These are phyloP conservation scores for Amylocarpus encephaloides DNA, from an alignment of 2,329 filamentous ascomycete genomes.

Conservation along the genomic window DNA sequence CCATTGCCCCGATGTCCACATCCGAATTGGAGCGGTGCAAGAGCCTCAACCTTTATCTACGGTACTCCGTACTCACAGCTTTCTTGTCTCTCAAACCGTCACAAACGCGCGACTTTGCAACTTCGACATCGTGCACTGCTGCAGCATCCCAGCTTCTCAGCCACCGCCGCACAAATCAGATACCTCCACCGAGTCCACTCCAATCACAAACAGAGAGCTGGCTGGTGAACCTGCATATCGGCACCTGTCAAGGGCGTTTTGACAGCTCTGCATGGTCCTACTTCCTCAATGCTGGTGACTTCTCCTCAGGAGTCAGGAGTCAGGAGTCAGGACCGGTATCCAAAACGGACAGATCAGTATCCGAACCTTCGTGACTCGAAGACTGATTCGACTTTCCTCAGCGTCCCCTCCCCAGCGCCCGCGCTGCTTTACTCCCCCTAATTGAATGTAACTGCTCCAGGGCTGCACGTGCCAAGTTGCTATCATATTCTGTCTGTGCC, in stretches of 20 bases:
- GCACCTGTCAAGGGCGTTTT: neutral
- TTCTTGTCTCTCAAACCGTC: neutral
- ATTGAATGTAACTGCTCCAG: too few relatives aligned
- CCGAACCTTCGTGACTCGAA: too few relatives aligned
- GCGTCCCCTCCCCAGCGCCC: neutral
- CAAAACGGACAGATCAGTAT: neutral
- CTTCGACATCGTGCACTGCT: neutral
- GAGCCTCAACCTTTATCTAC: constrained; percentile 3
- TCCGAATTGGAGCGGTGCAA: too few relatives aligned
- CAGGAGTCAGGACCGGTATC: constrained; percentile 1
- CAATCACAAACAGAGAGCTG: neutral
- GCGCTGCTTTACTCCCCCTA: too few relatives aligned
- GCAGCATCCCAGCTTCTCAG: constrained; percentile 2
- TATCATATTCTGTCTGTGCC: too few relatives aligned
- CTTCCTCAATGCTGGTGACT: constrained; percentile 2
- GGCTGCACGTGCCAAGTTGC: too few relatives aligned
- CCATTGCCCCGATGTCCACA: constrained; percentile 6
- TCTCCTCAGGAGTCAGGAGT: too few relatives aligned
- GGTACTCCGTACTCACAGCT: too few relatives aligned
- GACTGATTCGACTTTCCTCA: neutral
- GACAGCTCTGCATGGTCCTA: neutral
- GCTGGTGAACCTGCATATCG: neutral
- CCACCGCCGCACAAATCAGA: constrained; percentile 4
- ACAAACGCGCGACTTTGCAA: neutral
- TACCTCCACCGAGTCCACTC: neutral